phyloP scores from a whole-genome alignment of 768 basidiomycete species.

The Boletus edulis region DNA sequence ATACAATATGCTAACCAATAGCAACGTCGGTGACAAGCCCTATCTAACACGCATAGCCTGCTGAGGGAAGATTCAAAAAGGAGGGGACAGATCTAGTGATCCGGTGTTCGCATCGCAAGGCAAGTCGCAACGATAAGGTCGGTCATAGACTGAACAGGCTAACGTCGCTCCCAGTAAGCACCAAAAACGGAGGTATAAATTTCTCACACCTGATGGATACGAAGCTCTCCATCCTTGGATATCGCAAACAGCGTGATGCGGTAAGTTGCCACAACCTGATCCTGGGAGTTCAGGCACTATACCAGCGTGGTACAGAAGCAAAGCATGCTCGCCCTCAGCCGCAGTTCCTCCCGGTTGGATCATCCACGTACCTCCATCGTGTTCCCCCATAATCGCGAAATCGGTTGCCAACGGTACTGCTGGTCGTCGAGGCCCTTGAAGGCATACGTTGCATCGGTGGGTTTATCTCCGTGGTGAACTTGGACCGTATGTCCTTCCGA shows the following conservation, averaged over 20 bases:
- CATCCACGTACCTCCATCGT: slow-evolving; percentile 21
- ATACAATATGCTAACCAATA: background rate
- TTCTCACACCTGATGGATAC: slow-evolving; percentile 27
- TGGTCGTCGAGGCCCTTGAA: slow-evolving; percentile 25
- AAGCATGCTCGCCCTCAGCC: no score
- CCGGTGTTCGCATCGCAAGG: slow-evolving; percentile 31
- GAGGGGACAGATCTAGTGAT: slow-evolving; percentile 14
- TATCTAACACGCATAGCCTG: background rate
- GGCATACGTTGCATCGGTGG: slow-evolving; percentile 4
- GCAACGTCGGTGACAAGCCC: background rate
- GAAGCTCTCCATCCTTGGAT: slow-evolving; percentile 31
- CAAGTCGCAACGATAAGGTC: slow-evolving; percentile 33
- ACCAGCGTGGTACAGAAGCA: background rate
- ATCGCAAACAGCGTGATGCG: slow-evolving; percentile 29
- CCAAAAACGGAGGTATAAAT: background rate
- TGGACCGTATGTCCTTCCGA: slow-evolving; percentile 1
- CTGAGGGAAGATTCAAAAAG: background rate
- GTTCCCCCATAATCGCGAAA: slow-evolving; percentile 8
- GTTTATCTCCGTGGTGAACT: slow-evolving; percentile 8
- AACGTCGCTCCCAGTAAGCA: background rate
- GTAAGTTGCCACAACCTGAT: slow-evolving; percentile 30
- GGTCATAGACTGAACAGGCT: slow-evolving; percentile 25
- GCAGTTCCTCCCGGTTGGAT: no score
- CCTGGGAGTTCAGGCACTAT: slow-evolving; percentile 24
- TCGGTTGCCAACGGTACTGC: slow-evolving; percentile 26